These are phyloP conservation scores for Chenopodium suecicum DNA, from an alignment of 148 eudicot species.

Conservation along the genomic window DNA sequence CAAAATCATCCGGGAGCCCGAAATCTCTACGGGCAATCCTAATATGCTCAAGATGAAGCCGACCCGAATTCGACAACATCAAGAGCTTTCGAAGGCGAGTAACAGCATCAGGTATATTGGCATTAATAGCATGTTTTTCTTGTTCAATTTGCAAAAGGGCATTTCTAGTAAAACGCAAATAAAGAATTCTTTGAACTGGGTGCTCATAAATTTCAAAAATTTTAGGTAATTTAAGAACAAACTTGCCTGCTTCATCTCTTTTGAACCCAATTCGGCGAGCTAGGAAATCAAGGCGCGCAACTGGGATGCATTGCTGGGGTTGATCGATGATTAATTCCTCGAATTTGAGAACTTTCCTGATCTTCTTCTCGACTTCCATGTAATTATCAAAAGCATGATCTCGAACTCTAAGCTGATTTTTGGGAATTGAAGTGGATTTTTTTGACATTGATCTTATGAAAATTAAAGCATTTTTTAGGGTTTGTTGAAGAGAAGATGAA, in stretches of 20 bases:
- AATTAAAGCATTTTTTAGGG: slow-evolving; percentile 19
- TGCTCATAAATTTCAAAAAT: slow-evolving; percentile 89
- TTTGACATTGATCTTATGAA: slow-evolving; percentile 54
- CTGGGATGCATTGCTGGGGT: slow-evolving; percentile 51
- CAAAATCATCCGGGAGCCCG: slow-evolving; percentile 95
- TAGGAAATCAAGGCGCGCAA: slow-evolving; percentile 62
- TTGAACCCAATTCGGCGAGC: slow-evolving; percentile 65
- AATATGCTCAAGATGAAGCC: slow-evolving; percentile 68
- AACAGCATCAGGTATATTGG: slow-evolving; percentile 66
- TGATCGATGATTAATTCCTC: slow-evolving; percentile 69
- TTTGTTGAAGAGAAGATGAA: neutral
- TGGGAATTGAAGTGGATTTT: slow-evolving; percentile 79
- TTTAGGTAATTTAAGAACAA: slow-evolving; percentile 84
- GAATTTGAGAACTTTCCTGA: slow-evolving; percentile 70
- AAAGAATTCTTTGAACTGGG: slow-evolving; percentile 88
- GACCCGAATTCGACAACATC: slow-evolving; percentile 74
- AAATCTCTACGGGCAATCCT: slow-evolving; percentile 75
- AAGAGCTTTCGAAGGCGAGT: slow-evolving; percentile 71
- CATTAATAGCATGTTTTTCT: slow-evolving; percentile 63
- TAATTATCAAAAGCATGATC: slow-evolving; percentile 84
- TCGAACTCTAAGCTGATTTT: slow-evolving; percentile 55
- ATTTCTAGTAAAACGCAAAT: slow-evolving; percentile 73
- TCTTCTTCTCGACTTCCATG: slow-evolving; percentile 95
- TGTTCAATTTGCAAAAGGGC: slow-evolving; percentile 67
- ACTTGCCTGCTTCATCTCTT: slow-evolving; percentile 68